These are phyloP conservation scores for Saccharomycopsis fodiens DNA, from an alignment of 805 yeast species.

Conservation along the genomic window DNA sequence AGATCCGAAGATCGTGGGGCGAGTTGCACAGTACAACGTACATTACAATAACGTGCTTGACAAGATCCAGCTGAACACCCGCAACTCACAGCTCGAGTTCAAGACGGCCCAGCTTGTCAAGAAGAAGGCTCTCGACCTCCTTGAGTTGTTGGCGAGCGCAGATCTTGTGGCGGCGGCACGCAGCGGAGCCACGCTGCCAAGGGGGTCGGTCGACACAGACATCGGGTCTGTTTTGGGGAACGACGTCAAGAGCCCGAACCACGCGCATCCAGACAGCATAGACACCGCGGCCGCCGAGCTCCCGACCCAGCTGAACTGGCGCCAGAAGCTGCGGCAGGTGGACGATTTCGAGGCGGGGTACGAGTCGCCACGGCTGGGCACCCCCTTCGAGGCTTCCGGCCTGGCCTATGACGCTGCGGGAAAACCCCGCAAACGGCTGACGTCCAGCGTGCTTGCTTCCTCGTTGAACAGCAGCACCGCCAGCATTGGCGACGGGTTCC, in stretches of 20 bases:
- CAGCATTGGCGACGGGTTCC: not conserved
- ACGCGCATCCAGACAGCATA: conserved; percentile 14
- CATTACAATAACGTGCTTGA: conserved; percentile 9
- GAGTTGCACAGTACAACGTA: conserved; percentile 5
- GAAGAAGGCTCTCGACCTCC: conserved; percentile 15
- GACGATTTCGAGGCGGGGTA: too few species aligned
- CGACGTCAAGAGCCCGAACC: conserved; percentile 16
- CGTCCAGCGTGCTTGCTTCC: not conserved
- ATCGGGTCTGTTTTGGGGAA: conserved; percentile 6
- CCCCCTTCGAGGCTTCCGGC: not conserved
- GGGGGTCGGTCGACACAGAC: conserved; percentile 2
- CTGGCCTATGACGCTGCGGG: not conserved
- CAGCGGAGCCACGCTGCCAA: not conserved
- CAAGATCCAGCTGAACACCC: not conserved
- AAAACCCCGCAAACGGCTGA: not conserved
- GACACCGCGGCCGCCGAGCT: conserved; percentile 6
- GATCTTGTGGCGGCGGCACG: not conserved
- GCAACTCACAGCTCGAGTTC: conserved; percentile 5
- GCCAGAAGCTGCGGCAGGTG: too few species aligned
- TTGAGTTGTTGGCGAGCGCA: conserved; percentile 12
- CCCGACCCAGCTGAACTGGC: not conserved
- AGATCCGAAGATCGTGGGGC: conserved; percentile 3
- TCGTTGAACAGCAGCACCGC: not conserved
- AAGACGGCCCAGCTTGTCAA: conserved; percentile 13
- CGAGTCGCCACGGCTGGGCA: not conserved